These are phyloP conservation scores for Globisporangium rhizosaccharum DNA, from an alignment of 352 stramenopile species.

Conservation along the genomic window DNA sequence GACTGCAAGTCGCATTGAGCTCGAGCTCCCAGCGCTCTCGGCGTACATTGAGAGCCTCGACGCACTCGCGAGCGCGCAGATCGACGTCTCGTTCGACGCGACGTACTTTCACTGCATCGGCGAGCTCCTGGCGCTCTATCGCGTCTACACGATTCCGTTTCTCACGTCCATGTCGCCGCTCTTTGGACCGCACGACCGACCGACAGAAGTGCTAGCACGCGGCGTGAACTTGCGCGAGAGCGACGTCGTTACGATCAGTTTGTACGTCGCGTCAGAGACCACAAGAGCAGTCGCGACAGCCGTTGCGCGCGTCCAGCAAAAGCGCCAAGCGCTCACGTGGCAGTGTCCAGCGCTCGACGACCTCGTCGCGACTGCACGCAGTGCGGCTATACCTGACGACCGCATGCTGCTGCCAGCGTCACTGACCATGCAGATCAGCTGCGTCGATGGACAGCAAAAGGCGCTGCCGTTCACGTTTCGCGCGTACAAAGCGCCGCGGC, in stretches of 20 bases:
- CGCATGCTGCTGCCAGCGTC: slow-evolving; percentile 41
- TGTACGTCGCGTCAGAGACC: slow-evolving; percentile 23
- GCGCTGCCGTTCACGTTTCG: slow-evolving; percentile 47
- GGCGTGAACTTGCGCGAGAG: slow-evolving; percentile 32
- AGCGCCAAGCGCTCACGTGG: slow-evolving; percentile 45
- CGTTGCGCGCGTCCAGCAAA: slow-evolving; percentile 30
- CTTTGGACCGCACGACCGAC: slow-evolving; percentile 37
- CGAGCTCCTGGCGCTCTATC: slow-evolving; percentile 42
- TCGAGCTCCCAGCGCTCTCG: slow-evolving; percentile 37
- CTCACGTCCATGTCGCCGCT: slow-evolving; percentile 40
- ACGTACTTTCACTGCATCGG: slow-evolving; percentile 40
- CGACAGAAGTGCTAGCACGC: slow-evolving; percentile 39
- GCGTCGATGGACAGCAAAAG: slow-evolving; percentile 42
- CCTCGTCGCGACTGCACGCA: neutral
- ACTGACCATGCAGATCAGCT: slow-evolving; percentile 53
- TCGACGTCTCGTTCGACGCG: slow-evolving; percentile 59
- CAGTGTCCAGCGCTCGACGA: slow-evolving; percentile 35
- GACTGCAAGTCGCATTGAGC: slow-evolving; percentile 30
- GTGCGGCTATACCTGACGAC: slow-evolving; percentile 2
- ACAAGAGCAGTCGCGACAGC: slow-evolving; percentile 17
- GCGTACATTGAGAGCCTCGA: slow-evolving; percentile 26
- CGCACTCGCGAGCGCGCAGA: slow-evolving; percentile 19
- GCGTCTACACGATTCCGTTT: slow-evolving; percentile 55
- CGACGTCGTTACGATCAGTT: slow-evolving; percentile 37
- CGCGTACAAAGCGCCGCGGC: slow-evolving; percentile 43